These are phyloP conservation scores for Lycium barbarum DNA, from an alignment of 257 asterid species.

Conservation along the genomic window DNA sequence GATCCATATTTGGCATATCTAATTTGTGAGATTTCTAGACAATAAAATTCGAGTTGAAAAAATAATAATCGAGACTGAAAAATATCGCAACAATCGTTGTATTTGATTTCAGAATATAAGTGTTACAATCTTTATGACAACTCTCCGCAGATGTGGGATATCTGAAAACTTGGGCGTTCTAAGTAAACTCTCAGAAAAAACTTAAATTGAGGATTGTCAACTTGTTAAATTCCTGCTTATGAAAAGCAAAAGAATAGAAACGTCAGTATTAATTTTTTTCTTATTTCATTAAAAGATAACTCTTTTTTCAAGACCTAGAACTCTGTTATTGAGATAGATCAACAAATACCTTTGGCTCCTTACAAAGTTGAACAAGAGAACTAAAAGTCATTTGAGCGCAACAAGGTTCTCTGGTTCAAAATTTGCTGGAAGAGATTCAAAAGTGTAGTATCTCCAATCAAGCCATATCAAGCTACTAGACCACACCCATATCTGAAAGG, in stretches of 20 bases:
- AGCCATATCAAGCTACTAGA: constrained; percentile 2
- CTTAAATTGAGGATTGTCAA: not conserved
- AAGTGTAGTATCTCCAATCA: constrained; percentile 4
- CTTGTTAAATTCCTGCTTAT: not conserved
- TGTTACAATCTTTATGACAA: no score
- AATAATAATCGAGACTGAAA: no score
- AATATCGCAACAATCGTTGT: no score
- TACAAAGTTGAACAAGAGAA: not conserved
- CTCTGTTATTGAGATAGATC: not conserved
- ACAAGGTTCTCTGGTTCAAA: constrained; percentile 20
- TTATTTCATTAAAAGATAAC: not conserved
- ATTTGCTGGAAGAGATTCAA: not conserved
- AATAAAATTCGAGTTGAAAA: no score
- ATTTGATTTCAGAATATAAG: no score
- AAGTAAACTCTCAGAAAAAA: not conserved
- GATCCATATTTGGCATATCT: no score
- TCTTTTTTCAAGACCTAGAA: not conserved
- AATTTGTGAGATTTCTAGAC: no score
- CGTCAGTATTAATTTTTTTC: not conserved
- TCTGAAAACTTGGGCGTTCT: not conserved
- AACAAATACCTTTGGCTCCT: not conserved
- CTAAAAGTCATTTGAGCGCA: constrained; percentile 7
- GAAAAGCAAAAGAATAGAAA: not conserved
- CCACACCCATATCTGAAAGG: no score
- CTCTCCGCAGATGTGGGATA: constrained; percentile 12